Percentiles rank a stretch among this genome's conserved stretches.
Evolutionary conservation across 1,284 basidiomycete species (phyloP).

Genomic region (Grifola frondosa): DNA sequence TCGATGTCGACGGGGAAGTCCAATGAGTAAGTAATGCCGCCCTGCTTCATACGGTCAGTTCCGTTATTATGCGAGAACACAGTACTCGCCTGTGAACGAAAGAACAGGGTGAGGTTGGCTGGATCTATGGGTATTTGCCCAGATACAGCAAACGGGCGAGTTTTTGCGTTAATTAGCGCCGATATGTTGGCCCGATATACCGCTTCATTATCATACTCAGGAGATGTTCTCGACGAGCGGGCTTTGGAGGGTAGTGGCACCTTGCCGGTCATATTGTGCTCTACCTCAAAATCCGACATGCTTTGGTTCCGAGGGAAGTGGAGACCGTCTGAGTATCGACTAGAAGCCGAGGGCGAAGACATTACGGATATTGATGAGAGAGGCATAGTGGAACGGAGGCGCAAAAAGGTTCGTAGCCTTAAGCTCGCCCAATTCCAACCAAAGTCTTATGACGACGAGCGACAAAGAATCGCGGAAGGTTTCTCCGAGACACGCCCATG

Average conservation of each 20-base stretch:
- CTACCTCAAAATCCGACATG: slow-evolving; percentile 51
- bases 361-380: slow-evolving; percentile 26
- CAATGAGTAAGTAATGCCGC: slow-evolving; percentile 73
- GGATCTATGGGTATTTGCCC: slow-evolving; percentile 73
- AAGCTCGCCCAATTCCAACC: no score
- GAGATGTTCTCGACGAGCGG: slow-evolving; percentile 29
- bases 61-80: slow-evolving; percentile 5
- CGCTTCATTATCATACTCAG: slow-evolving; percentile 50
- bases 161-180: slow-evolving; percentile 56
- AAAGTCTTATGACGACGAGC: slow-evolving; percentile 33
- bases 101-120: slow-evolving; percentile 67
- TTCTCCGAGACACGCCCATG: slow-evolving; percentile 16
- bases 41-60: slow-evolving; percentile 41
- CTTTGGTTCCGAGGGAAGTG: slow-evolving; percentile 32
- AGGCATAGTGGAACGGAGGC: slow-evolving; percentile 16
- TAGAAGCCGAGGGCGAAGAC: slow-evolving; percentile 29
- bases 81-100: slow-evolving; percentile 66
- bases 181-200: slow-evolving; percentile 57
- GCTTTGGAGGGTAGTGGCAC: slow-evolving; percentile 23
- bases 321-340: slow-evolving; percentile 29
- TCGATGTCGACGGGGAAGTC: slow-evolving; percentile 80
- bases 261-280: slow-evolving; percentile 40
- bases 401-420: no score
- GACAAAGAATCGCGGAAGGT: slow-evolving; percentile 18
- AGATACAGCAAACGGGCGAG: slow-evolving; percentile 61